Conservation (phyloP, 441 rosid genomes). For the Populus hybrid region DNA sequence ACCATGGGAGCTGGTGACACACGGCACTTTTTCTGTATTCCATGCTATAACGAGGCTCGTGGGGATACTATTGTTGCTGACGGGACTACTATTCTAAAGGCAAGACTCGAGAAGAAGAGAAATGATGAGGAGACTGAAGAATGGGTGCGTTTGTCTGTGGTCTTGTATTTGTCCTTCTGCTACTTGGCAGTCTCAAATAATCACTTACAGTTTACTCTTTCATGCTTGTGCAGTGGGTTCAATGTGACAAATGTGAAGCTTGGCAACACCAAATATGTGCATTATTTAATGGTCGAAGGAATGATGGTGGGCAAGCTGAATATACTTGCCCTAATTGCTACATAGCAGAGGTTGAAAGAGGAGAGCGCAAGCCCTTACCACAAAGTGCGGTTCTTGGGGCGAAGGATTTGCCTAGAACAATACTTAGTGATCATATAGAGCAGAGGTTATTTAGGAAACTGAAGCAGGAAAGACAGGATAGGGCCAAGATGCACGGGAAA, state of each 20-base stretch:
- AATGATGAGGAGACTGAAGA: constrained; percentile 99
- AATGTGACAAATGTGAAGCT: constrained; percentile 99
- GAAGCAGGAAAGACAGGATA: constrained; percentile 80
- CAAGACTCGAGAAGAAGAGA: constrained; percentile 96
- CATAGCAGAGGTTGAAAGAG: constrained; percentile 82
- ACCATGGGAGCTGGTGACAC: constrained; percentile 97
- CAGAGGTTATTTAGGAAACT: constrained; percentile 76
- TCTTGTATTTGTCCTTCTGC: constrained; percentile 7
- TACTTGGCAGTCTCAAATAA: constrained; percentile 12
- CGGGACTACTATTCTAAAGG: constrained; percentile 68
- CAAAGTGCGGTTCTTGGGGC: constrained; percentile 99
- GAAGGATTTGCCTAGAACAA: constrained; percentile 95
- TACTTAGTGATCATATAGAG: constrained; percentile 98
- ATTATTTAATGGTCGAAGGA: constrained; percentile 95
- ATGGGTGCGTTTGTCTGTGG: constrained; percentile 58
- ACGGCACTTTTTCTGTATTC: constrained; percentile 93
- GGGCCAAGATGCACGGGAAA: constrained; percentile 89
- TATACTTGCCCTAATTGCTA: constrained; percentile 99
- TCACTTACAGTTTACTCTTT: constrained; percentile 22
- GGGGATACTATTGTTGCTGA: constrained; percentile 81
- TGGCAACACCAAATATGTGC: constrained; percentile 99
- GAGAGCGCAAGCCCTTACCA: constrained; percentile 88
- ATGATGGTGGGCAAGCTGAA: constrained; percentile 99
- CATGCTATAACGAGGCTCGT: constrained; percentile 96
- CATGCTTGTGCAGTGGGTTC: constrained; percentile 86